Evolutionary conservation across 352 stramenopile species (phyloP), one percentile per base, ranked within the genome.

Genomic region (Phytophthora colocasiae): DNA sequence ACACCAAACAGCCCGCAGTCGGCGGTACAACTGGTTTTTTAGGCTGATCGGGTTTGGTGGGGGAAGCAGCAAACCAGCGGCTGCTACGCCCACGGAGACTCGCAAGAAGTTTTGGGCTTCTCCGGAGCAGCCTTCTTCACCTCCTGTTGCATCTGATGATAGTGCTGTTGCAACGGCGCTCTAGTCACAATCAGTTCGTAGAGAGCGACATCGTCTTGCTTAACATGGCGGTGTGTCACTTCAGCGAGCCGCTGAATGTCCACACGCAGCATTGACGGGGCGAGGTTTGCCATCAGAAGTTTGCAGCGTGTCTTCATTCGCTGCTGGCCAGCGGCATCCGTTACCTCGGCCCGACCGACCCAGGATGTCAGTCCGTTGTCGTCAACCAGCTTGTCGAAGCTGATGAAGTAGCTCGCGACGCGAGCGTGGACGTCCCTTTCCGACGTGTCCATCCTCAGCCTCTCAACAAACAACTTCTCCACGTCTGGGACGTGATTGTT

Each of bases 171-270:
- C n/a, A n/a, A n/a, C n/a, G n/a, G n/a, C n/a, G n/a, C n/a, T n/a
- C n/a, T n/a, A n/a, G n/a, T n/a, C n/a, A 52, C 45, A 22, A 52
- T 52, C 14, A 52, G 27, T 1, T 52, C 3, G 26, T 52, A 52
- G 6, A 52, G 26, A 0, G 10, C 3, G 1, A 52, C 27, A 15
- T 52, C 45, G 6, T 52, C 45, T 11, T 26, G 8, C 4, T 10
- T 1, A 14, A 12, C 45, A 22, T 52, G 4, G 2, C 26, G 26
- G 38, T 52, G 45, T 3, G 45, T 52, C 45, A 52, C 24, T 0
- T 24, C 24, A 5, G 39, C 45, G 5, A 53, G 27, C 15, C 46
- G 26, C 51, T 58, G 11, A 4, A 41, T 24, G 4, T 40, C 38
- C 19, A 49, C 15, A 2, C 27, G 26, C 24, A 45, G 6, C 34